A percentile compares a stretch with the other conserved stretches of the same genome.
phyloP scores from a whole-genome alignment of 2,329 filamentous ascomycete species.

The Aspergillus brasiliensis region DNA sequence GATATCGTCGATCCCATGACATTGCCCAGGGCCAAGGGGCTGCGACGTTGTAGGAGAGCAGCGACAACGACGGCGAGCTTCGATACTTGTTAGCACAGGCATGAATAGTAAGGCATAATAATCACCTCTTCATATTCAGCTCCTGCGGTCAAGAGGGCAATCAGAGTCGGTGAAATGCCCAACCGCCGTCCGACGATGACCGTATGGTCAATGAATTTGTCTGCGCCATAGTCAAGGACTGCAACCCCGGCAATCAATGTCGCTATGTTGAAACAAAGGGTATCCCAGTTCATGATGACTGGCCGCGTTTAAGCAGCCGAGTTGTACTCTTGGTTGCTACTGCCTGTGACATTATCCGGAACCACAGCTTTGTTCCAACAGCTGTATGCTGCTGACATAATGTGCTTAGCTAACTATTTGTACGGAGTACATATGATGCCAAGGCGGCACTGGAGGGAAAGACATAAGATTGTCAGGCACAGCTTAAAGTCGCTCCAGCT shows the following conservation, averaged over 20 bases:
- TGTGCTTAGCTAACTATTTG: too few species aligned
- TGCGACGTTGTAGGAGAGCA: conserved; percentile 49
- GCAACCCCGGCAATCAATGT: conserved; percentile 49
- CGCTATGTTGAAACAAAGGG: conserved; percentile 41
- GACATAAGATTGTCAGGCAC: too few species aligned
- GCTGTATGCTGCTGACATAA: too few species aligned
- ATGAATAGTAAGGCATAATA: not conserved
- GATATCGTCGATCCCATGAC: conserved; percentile 58
- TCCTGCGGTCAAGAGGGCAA: conserved; percentile 56
- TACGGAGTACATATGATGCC: too few species aligned
- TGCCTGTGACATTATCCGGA: too few species aligned
- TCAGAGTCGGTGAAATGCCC: conserved; percentile 50
- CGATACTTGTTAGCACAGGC: not conserved
- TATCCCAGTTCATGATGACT: conserved; percentile 38
- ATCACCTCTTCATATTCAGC: conserved; percentile 59
- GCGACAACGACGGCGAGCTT: conserved; percentile 54
- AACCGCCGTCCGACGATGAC: conserved; percentile 50
- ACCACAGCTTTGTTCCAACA: too few species aligned
- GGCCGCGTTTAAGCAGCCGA: too few species aligned
- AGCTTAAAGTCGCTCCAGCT: too few species aligned
- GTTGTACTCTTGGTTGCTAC: too few species aligned
- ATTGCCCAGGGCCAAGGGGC: conserved; percentile 57
- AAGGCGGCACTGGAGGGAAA: too few species aligned
- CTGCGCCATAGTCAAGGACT: conserved; percentile 55
- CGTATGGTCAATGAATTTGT: conserved; percentile 57